Evolutionary conservation across 495 filamentous ascomycete species (phyloP).

Genomic region (Aspergillus wentii): DNA sequence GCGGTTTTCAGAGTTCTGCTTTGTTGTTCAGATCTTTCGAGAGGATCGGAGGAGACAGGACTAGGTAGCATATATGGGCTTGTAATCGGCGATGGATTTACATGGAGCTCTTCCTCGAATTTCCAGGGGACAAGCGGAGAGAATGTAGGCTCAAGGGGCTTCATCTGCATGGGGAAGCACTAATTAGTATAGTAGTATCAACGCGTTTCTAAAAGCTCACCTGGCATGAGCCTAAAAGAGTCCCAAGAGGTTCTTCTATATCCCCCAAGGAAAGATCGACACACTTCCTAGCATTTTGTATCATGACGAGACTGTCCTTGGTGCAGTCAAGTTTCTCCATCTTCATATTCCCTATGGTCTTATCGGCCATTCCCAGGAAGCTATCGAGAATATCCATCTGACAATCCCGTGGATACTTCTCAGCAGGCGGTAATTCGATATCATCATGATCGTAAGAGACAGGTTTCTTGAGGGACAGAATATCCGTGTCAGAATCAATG

Average conservation of each 20-base stretch:
- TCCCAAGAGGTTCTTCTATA: neutral
- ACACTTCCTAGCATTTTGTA: constrained; percentile 1
- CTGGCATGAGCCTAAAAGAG: constrained; percentile 11
- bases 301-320: constrained; percentile 4
- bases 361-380: constrained; percentile 19
- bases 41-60: constrained; percentile 1
- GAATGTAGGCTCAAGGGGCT: neutral
- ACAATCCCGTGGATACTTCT: constrained; percentile 12
- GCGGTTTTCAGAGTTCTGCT: neutral
- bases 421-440: constrained; percentile 22
- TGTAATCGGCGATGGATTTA: constrained; percentile 31
- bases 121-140: constrained; percentile 5
- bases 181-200: neutral
- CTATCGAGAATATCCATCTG: constrained; percentile 25
- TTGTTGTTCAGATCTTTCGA: neutral
- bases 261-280: neutral
- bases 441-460: constrained; percentile 1
- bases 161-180: neutral
- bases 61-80: constrained; percentile 6
- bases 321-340: constrained; percentile 16
- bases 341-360: constrained; percentile 15
- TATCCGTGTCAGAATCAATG: constrained; percentile 44
- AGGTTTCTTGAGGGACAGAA: constrained; percentile 3
- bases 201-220: neutral
- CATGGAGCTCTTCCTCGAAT: constrained; percentile 12